Evolutionary conservation across 1,139 yeast genomes (phyloP), one percentile per base, ranked within the genome.

Genomic region (Kodamaea arcana): DNA sequence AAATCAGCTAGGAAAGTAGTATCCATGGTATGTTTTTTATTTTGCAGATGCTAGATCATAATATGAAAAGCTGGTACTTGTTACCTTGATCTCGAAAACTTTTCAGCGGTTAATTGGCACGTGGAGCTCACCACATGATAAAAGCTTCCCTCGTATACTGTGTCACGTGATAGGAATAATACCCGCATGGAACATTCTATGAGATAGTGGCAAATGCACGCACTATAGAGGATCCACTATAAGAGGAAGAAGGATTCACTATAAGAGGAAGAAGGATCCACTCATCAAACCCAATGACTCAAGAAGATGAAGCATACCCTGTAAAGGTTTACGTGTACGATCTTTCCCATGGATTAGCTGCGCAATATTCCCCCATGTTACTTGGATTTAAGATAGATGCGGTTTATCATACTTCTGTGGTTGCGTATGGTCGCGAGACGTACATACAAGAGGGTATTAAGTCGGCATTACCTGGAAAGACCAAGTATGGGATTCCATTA

Each of bases 281-380:
- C n/a, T n/a, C n/a, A n/a, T n/a, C n/a, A n/a, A n/a, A n/a, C n/a
- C n/a, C n/a, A 5, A 27, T 27, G 30, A 27, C 30, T 8, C 29
- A 26, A 12, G 47, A 39, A 14, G 48, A 47, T 15, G 46, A 32
- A 8, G 15, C 46, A 3, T 41, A 32, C 30, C 35, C 48, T 1
- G 81, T 80, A 2, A 62, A 77, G 46, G 74, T 81, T 2, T 78
- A 79, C 47, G 83, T 80, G 9, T 81, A 81, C 47, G 88, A 81
- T 44, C 65, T 81, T 14, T 76, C 85, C 4, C 60, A 54, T 24
- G 73, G 74, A 0, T 43, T 69, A 30, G 75, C 76, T 3, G 57
- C 69, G 7, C 37, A 58, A 24, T 64, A 69, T 41, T 62, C 78
- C 5, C 69, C 65, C 5, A 62, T 66, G 57, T 39, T 75, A 9